Base-by-base conservation (phyloP, 169 alveolate genomes). In the Besnoitia besnoiti region DNA sequence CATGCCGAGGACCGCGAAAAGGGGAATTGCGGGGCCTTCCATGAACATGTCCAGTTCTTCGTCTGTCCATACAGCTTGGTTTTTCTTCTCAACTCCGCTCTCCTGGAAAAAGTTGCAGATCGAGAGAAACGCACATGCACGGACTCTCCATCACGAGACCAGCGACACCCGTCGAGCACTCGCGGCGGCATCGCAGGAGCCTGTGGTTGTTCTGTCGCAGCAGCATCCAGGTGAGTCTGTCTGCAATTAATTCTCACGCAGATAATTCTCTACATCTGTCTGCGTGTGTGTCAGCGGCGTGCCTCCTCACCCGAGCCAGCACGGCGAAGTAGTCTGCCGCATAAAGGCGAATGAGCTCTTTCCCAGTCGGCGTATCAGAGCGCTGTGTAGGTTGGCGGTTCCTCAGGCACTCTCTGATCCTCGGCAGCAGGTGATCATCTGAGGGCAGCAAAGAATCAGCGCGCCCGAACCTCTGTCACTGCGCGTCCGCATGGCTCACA, bases 361-460 rank as follows among this genome's bases (percentile, higher is more conserved):
- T 55, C 30, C 93, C 93, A 12, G 93, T 90, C 24, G 93, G 93
- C 55, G 77, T 42, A 55, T 90, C 93, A 1, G 93, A 90, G 12
- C 93, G 84, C 85, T 90, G 93, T 27, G 93, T 90, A 7, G 80
- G 77, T 0, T n/a, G 24, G 0, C 59, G 62, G 35, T 89, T 89
- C 14, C 79, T 51, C 3, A 90, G 82, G 77, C 90, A 79, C 33
- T 90, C 93, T 0, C 90, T 62, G 19, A 90, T 90, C 0, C 93
- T 77, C 10, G 93, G 93, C 30, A 90, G 73, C 44, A 90, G 85
- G 33, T 82, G 93, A 67, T 90, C 93, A 44, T 76, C 93, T 90
- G 90, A 8, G 44, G 19, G 55, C 5, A 75, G 30, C 46, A 89
- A 89, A 35, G n/a, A 16, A 33, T 0, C 12, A 67, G 35, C 21